Evolutionary conservation across 2,329 filamentous ascomycete species (phyloP).

Genomic region (Talaromyces sp.): DNA sequence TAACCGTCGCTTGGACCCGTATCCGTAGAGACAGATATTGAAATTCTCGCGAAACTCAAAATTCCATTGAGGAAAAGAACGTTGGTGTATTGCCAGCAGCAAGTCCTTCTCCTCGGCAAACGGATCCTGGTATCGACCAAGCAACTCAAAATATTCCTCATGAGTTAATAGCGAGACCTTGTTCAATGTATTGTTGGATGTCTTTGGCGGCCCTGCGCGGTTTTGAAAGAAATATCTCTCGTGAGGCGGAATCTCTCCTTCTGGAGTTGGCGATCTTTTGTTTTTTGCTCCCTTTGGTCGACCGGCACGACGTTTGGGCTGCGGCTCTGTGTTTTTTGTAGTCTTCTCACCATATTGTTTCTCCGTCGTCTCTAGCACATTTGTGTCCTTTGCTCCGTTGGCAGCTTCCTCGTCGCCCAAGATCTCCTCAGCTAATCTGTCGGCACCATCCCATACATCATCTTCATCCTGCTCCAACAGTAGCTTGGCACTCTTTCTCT

Average conservation of each 20-base stretch:
- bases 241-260: conserved; percentile 75
- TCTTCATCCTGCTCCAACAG: conserved; percentile 73
- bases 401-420: conserved; percentile 40
- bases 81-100: conserved; percentile 68
- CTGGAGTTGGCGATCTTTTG: conserved; percentile 70
- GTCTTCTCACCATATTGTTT: conserved; percentile 19
- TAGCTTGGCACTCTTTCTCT: conserved; percentile 74
- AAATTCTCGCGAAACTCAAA: conserved; percentile 87
- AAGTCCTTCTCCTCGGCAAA: conserved; percentile 67
- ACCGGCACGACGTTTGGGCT: conserved; percentile 50
- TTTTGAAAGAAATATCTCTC: conserved; percentile 95
- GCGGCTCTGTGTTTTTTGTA: conserved; percentile 38
- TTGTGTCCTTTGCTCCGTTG: conserved; percentile 19
- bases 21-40: conserved; percentile 86
- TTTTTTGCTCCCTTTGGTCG: conserved; percentile 53
- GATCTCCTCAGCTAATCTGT: conserved; percentile 65
- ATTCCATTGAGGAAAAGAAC: conserved; percentile 84
- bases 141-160: conserved; percentile 78
- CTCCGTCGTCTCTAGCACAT: conserved; percentile 27
- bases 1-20: conserved; percentile 78
- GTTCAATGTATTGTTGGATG: conserved; percentile 78
- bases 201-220: conserved; percentile 72
- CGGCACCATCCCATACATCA: conserved; percentile 60
- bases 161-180: conserved; percentile 74
- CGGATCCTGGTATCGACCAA: conserved; percentile 60